Base-by-base conservation (phyloP, 257 asterid species). In the Nicotiana knightiana region DNA sequence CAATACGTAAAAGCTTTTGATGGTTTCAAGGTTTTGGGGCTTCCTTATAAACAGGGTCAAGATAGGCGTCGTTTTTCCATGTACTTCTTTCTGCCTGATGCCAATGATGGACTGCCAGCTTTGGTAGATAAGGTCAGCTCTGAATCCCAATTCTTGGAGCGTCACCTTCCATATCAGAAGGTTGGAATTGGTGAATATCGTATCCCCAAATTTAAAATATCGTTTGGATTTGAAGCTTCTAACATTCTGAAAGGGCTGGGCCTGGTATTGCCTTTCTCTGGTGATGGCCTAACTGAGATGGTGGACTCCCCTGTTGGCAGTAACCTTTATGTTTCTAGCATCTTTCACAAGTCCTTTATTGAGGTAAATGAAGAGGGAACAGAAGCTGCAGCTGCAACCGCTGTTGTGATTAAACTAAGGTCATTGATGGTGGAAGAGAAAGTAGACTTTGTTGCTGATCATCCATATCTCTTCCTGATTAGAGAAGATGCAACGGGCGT, bases 321-420 rank as follows among this genome's bases (percentile, higher is more conserved):
- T 13, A 77, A 86, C 8, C 85, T 86, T 2, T 55, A 33, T 64
- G 91, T 88, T 76, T 88, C 90, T 10, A 67, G 59, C 82, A 88
- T 86, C 24, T 83, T 88, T 54, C 91, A 88, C 21, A 88, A 85
- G 54, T 83, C 91, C 26, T 85, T 86, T 21, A 80, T 88, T 1
- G 88, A 87, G 85, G 90, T 88, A 9, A 88, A 87, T 9, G 90
- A 88, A 77, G 88, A 82, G 83, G 90, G 90, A 24, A 87, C 91
- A 35, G 87, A 88, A 83, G 90, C 91, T 24, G 90, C 85, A 37
- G 86, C 91, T 55, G 87, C 86, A 15, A 66, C 90, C 16, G 88
- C 79, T 12, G 67, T 28, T 18, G 63, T 81, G 24, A 1, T 62
- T 4, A 3, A 0, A 28, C 48, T 61, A 5, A 37, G 77, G 33